Conservation (phyloP, 2,329 filamentous ascomycete genomes). For the Aspergillus arachidicola region DNA sequence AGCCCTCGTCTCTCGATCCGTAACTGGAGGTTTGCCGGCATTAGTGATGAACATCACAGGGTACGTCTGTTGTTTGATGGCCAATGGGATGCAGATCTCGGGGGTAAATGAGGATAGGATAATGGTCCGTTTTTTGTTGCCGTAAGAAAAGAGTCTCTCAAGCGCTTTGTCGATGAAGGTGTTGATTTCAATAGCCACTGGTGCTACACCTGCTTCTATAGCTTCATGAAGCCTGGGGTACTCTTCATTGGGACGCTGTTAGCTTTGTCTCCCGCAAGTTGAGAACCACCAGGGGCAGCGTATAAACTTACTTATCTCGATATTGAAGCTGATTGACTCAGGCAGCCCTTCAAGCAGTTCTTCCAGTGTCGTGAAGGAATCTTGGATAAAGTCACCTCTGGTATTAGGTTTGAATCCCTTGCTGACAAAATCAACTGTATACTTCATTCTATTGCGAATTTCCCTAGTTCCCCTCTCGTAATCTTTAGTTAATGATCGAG, state of each 20-base stretch:
- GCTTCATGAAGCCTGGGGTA: conserved; percentile 46
- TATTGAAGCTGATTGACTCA: conserved; percentile 40
- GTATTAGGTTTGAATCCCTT: conserved; percentile 44
- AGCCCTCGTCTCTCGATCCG: conserved; percentile 33
- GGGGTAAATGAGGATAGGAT: conserved; percentile 34
- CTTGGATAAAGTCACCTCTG: conserved; percentile 41
- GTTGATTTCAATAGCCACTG: conserved; percentile 43
- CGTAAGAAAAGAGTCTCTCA: conserved; percentile 28
- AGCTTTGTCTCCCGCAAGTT: conserved; percentile 9
- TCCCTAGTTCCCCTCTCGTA: conserved; percentile 17
- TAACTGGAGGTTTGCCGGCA: conserved; percentile 25
- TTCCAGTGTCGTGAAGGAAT: conserved; percentile 41
- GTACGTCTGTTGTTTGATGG: conserved; percentile 24
- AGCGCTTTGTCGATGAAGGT: conserved; percentile 43
- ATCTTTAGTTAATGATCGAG: conserved; percentile 24
- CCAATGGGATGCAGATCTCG: conserved; percentile 30
- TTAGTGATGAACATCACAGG: conserved; percentile 34
- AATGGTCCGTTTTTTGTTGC: conserved; percentile 30
- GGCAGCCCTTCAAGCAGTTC: conserved; percentile 42
- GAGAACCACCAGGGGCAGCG: too few species aligned
- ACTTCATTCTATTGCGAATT: conserved; percentile 31
- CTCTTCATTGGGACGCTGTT: conserved; percentile 30
- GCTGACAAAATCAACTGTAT: conserved; percentile 43
- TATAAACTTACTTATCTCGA: conserved; percentile 38
- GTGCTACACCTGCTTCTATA: conserved; percentile 34